phyloP scores from a whole-genome alignment of 148 eudicot species.

The Beta vulgaris region DNA sequence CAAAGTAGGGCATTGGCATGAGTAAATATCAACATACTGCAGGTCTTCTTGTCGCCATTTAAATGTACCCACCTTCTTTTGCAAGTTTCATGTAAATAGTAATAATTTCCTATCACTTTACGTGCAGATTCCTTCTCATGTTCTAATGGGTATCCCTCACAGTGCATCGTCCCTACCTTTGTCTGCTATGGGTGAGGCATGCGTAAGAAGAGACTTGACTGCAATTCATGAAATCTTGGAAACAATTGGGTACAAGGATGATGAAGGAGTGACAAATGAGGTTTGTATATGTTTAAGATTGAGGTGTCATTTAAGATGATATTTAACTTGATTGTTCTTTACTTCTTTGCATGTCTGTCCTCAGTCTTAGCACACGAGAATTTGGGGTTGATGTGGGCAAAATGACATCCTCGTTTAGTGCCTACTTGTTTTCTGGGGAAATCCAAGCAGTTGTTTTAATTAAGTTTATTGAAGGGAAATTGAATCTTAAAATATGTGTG shows the following conservation, averaged over 20 bases:
- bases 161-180: constrained; percentile 46
- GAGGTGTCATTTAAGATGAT: neutral
- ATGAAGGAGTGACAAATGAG: constrained; percentile 65
- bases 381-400: neutral
- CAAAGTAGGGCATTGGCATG: neutral
- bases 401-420: neutral
- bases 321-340: neutral
- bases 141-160: constrained; percentile 52
- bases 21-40: neutral
- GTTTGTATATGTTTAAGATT: constrained; percentile 22
- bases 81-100: neutral
- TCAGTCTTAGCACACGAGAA: neutral
- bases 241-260: constrained; percentile 55
- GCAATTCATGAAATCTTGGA: constrained; percentile 65
- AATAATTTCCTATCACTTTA: neutral
- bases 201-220: constrained; percentile 57
- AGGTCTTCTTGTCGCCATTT: neutral
- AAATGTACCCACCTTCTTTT: neutral
- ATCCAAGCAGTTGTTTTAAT: neutral
- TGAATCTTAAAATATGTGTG: neutral
- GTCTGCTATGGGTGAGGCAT: constrained; percentile 58
- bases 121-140: constrained; percentile 60
- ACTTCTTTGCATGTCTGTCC: neutral
- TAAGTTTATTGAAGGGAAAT: neutral
- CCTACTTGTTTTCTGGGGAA: no score